Percentiles rank a stretch among this genome's conserved stretches.
phyloP scores from a whole-genome alignment of 2,329 filamentous ascomycete species.

The Paecilomyces sp. region DNA sequence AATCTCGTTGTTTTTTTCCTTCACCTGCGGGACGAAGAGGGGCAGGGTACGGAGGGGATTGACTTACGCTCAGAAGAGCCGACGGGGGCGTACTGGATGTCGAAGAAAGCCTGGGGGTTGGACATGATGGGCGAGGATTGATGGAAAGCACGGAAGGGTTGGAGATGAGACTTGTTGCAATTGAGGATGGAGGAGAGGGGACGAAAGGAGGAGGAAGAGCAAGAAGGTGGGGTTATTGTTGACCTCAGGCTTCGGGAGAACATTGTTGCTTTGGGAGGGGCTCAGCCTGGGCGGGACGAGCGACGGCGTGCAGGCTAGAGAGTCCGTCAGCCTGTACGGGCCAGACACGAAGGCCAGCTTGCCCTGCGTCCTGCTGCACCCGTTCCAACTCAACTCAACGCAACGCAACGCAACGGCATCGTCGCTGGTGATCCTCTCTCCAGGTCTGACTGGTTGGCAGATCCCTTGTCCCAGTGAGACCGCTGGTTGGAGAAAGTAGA shows the following conservation, averaged over 20 bases:
- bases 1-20: background rate
- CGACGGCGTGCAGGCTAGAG: constrained; percentile 1
- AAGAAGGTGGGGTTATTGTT: constrained; percentile 40
- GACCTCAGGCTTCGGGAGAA: constrained; percentile 34
- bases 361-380: background rate
- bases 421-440: background rate
- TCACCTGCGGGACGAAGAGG: constrained; percentile 6
- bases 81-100: constrained; percentile 54
- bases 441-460: background rate
- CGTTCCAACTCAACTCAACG: background rate
- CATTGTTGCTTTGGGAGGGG: constrained; percentile 31
- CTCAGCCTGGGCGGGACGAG: constrained; percentile 9
- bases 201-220: constrained; percentile 26
- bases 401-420: too few relatives aligned
- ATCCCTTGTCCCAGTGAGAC: too few relatives aligned
- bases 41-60: constrained; percentile 2
- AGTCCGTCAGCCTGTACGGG: background rate
- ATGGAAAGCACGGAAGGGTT: constrained; percentile 46
- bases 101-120: constrained; percentile 64
- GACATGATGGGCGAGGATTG: constrained; percentile 68
- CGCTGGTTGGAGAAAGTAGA: too few relatives aligned
- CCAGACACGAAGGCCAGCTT: background rate
- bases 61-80: constrained; percentile 23
- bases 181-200: constrained; percentile 30
- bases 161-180: constrained; percentile 21